These are phyloP conservation scores for Hygrophorus russula DNA, from an alignment of 768 basidiomycete species.

Conservation along the genomic window DNA sequence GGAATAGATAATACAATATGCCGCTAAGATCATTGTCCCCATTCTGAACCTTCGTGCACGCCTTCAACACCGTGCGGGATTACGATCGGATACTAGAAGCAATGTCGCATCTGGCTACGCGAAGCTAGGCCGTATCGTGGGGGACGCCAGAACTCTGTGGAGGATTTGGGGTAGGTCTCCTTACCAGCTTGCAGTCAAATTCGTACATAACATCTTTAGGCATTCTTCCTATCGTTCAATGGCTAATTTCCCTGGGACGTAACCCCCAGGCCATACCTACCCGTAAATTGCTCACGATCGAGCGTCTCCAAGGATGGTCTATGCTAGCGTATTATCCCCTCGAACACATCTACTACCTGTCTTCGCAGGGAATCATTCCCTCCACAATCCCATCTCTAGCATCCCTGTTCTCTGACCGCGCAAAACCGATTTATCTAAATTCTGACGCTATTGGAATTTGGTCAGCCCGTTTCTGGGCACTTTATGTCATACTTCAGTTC, in stretches of 20 bases:
- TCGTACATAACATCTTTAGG: constrained; percentile 29
- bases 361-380: constrained; percentile 50
- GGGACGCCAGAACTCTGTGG: constrained; percentile 65
- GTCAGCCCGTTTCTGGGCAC: constrained; percentile 77
- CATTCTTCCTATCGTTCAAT: constrained; percentile 68
- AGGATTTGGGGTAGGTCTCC: constrained; percentile 61
- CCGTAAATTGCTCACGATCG: constrained; percentile 58
- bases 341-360: constrained; percentile 64
- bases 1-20: constrained; percentile 59
- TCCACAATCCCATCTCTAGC: constrained; percentile 34
- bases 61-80: constrained; percentile 53
- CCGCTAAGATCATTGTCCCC: constrained; percentile 58
- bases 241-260: constrained; percentile 70
- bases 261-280: constrained; percentile 47
- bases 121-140: constrained; percentile 43
- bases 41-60: constrained; percentile 57
- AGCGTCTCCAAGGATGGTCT: constrained; percentile 68
- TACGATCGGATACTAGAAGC: constrained; percentile 44
- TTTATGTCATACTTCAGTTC: constrained; percentile 70
- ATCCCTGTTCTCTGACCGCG: constrained; percentile 28
- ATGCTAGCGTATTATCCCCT: constrained; percentile 77
- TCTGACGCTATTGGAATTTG: constrained; percentile 42
- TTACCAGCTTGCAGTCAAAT: background rate
- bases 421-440: constrained; percentile 33
- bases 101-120: constrained; percentile 36